Percentiles rank a stretch among this genome's conserved stretches.
These are phyloP conservation scores for Carex kokanica DNA, from an alignment of 176 grass and related monocot species.

Conservation along the genomic window DNA sequence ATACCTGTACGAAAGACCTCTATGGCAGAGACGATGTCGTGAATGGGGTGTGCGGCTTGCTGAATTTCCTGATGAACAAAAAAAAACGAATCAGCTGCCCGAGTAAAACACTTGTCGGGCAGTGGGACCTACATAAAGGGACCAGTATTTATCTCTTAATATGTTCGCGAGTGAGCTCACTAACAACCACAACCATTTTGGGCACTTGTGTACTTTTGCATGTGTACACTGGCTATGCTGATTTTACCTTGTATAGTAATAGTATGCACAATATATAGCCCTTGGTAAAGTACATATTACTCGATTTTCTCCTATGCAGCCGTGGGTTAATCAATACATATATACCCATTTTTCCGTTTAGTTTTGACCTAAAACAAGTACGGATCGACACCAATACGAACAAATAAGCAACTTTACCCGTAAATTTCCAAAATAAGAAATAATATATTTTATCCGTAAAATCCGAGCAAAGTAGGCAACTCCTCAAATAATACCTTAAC, in stretches of 20 bases:
- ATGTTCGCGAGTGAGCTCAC: neutral
- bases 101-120: constrained; percentile 92
- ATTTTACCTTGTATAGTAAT: neutral
- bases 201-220: neutral
- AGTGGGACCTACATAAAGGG: constrained; percentile 61
- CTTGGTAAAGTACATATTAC: neutral
- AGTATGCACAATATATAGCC: too few relatives aligned
- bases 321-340: neutral
- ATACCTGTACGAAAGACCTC: constrained; percentile 68
- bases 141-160: neutral
- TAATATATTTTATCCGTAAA: too few relatives aligned
- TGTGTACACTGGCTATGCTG: neutral
- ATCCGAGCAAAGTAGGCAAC: neutral
- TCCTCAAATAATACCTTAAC: neutral
- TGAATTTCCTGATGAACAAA: constrained; percentile 74
- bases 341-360: neutral
- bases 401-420: neutral
- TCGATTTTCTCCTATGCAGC: neutral
- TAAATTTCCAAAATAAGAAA: neutral
- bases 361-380: neutral
- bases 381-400: neutral
- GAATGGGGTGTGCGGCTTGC: constrained; percentile 66
- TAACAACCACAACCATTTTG: neutral
- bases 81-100: constrained; percentile 83
- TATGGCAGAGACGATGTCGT: constrained; percentile 90